Evolutionary conservation across 129 eudicot species (phyloP), one percentile per base, ranked within the genome.

Genomic region (Tagetes patula): DNA sequence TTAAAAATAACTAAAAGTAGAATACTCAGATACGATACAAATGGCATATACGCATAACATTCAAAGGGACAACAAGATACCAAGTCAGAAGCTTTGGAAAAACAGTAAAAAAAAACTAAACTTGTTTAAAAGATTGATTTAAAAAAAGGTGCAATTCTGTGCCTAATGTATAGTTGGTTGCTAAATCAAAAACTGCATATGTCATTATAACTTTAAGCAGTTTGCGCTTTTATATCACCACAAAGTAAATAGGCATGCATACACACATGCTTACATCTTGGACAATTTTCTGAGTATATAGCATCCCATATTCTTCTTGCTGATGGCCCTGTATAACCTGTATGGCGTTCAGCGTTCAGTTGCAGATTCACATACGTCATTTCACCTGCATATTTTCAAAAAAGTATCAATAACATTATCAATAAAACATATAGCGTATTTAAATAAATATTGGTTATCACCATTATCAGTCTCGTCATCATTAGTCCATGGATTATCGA

Each of bases 281-380:
- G 99, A 78, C 98, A 94, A 77, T 94, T 81, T 82, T 94, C 98
- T 10, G 97, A 79, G 70, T 94, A 94, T 66, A 90, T 69, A 65
- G 97, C 97, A 56, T 87, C 96, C 98, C 98, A 94, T 81, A 94
- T 94, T 82, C 98, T 84, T 77, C 93, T 81, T 42, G 97, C 96
- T 5, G 97, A 94, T 48, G 97, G 91, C 47, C 98, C 98, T 14
- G 85, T 79, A 63, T 94, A 94, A 61, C 97, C 96, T 0, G 98
- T 90, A 77, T 94, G 82, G 38, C 91, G 86, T 77, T 94, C 98
- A 30, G 93, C 84, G 74, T 94, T 94, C 72, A 94, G 75, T 73
- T 63, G 89, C 67, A 94, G 91, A 77, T 94, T 94, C 8, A 94
- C 97, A 70, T 94, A 94, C 8, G 96, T 84, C 99, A 94, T 86